Conservation (phyloP, 2,329 filamentous ascomycete species). For the Sporothrix humicola region DNA sequence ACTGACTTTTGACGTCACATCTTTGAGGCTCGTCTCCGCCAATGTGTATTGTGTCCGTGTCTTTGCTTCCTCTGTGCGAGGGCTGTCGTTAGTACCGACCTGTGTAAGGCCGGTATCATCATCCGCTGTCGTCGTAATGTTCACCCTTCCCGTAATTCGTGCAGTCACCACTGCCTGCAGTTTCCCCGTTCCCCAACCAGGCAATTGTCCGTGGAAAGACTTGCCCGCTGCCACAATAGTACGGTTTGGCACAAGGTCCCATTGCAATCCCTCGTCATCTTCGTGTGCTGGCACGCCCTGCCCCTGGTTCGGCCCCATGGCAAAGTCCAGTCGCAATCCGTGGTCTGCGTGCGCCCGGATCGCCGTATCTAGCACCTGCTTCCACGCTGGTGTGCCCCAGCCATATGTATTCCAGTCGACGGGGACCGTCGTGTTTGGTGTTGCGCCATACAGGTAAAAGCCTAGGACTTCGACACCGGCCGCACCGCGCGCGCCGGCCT, state of each 20-base stretch:
- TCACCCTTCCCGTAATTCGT: not conserved
- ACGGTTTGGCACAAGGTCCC: constrained; percentile 2
- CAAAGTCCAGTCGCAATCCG: not conserved
- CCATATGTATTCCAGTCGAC: constrained; percentile 21
- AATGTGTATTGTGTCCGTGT: not conserved
- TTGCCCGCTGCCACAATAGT: not conserved
- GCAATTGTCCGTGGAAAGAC: not conserved
- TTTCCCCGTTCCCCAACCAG: constrained; percentile 1
- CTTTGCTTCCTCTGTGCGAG: not conserved
- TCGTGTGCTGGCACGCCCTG: constrained; percentile 14
- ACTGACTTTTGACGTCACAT: not conserved
- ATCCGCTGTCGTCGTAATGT: not conserved
- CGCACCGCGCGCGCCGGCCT: constrained; percentile 9
- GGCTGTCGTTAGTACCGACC: no score
- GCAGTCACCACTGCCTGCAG: not conserved
- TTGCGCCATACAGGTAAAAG: constrained; percentile 6
- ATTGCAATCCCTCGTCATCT: not conserved
- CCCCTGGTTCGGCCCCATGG: constrained; percentile 23
- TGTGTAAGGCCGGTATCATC: not conserved
- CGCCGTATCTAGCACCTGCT: constrained; percentile 10
- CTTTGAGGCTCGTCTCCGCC: constrained; percentile 5
- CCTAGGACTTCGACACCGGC: constrained; percentile 6
- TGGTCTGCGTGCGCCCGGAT: not conserved
- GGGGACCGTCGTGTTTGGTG: not conserved
- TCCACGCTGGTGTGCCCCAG: constrained; percentile 22